phyloP scores from a whole-genome alignment of 371 early-diverging fungal genomes.

The Mucor piriformis region DNA sequence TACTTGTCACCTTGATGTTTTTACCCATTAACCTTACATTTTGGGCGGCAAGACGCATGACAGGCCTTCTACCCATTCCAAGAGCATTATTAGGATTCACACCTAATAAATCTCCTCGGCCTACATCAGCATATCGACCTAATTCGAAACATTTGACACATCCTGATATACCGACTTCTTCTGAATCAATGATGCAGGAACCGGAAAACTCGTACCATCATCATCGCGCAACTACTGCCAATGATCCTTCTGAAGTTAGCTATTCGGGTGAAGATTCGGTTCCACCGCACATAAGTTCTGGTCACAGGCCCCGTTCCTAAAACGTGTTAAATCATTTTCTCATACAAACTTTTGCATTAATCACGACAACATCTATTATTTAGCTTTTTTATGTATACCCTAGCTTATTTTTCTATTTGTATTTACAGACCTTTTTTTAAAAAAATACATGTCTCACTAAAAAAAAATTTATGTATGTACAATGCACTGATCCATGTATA shows the following conservation, averaged over 20 bases:
- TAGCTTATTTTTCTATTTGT: too few species aligned
- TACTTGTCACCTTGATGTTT: constrained; percentile 39
- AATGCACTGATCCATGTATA: too few species aligned
- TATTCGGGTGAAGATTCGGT: constrained; percentile 14
- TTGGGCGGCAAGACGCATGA: constrained; percentile 43
- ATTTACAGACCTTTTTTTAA: too few species aligned
- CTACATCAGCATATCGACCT: neutral
- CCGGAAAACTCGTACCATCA: neutral
- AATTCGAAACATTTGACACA: constrained; percentile 16
- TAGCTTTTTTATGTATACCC: too few species aligned
- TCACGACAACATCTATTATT: too few species aligned
- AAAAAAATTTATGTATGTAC: too few species aligned
- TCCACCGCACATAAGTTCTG: neutral
- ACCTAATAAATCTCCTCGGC: neutral
- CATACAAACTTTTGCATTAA: too few species aligned
- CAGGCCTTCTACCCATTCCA: constrained; percentile 25
- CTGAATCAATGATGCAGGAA: neutral
- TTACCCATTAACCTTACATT: constrained; percentile 47
- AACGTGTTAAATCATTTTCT: neutral
- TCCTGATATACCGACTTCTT: neutral
- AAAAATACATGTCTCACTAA: too few species aligned
- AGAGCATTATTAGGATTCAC: constrained; percentile 21
- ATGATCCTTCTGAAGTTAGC: constrained; percentile 12
- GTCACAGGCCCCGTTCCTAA: neutral
- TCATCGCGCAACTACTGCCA: neutral